These are phyloP conservation scores for Grammothele lineata DNA, from an alignment of 768 basidiomycete genomes.

Conservation along the genomic window DNA sequence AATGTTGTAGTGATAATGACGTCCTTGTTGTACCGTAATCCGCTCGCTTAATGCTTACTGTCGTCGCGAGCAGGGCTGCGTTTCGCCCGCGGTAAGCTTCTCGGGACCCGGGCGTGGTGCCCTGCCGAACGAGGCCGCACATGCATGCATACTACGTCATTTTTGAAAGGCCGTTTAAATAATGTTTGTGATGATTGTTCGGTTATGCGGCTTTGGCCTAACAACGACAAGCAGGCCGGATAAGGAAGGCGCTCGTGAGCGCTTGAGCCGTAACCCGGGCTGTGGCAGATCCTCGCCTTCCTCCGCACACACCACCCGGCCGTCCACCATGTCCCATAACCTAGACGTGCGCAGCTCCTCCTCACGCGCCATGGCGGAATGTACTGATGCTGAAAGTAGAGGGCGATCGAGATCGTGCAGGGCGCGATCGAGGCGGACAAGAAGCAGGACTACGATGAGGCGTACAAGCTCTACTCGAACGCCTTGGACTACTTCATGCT, in stretches of 20 bases:
- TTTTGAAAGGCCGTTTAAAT: too few species aligned
- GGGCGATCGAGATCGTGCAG: slow-evolving; percentile 89
- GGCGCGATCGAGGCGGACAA: slow-evolving; percentile 90
- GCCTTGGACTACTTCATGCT: slow-evolving; percentile 98
- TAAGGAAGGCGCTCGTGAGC: slow-evolving; percentile 1
- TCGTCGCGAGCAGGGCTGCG: neutral
- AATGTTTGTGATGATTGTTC: slow-evolving; percentile 19
- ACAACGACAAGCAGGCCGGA: slow-evolving; percentile 12
- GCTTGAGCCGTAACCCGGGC: neutral
- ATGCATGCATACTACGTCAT: too few species aligned
- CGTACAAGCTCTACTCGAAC: slow-evolving; percentile 94
- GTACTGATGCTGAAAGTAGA: slow-evolving; percentile 31
- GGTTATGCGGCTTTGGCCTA: slow-evolving; percentile 18
- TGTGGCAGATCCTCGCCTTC: slow-evolving; percentile 1
- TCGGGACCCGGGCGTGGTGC: too few species aligned
- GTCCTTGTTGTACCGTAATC: slow-evolving; percentile 13
- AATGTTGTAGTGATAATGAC: slow-evolving; percentile 18
- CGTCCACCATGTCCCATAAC: slow-evolving; percentile 20
- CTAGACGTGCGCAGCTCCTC: slow-evolving; percentile 20
- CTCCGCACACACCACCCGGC: slow-evolving; percentile 8
- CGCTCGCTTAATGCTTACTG: slow-evolving; percentile 9
- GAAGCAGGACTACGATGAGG: slow-evolving; percentile 90
- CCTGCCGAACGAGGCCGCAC: too few species aligned
- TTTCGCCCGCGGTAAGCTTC: neutral
- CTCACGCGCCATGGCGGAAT: too few species aligned